Evolutionary conservation across 495 filamentous ascomycete species (phyloP), one percentile per base, ranked within the genome.

Genomic region (Pyrenula massariospora): DNA sequence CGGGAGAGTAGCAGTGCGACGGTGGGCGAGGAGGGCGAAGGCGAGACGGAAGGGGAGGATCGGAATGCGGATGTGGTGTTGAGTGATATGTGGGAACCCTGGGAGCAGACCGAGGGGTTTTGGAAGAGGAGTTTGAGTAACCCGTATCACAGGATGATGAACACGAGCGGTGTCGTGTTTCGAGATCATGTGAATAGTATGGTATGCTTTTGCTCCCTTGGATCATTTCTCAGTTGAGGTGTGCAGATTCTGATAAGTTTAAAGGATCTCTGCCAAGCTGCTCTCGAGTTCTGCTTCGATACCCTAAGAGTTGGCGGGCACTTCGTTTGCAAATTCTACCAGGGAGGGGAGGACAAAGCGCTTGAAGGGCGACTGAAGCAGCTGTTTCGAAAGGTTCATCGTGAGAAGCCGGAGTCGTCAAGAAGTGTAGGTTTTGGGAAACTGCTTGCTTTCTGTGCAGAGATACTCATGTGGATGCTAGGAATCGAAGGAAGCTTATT

Each of bases 31-130:
- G 63, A 60, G 2, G 50, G 57, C 36, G 54, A 61, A 23, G 58
- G 65, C 53, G 59, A 23, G 12, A 19, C 12, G 50, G 24, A n/a
- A 10, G 11, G 22, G n/a, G 56, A 60, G 56, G 62, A 69, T 60
- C 77, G 77, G 59, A 84, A 84, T 64, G 92, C 95, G 48, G 88
- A 97, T 82, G 87, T 98, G 64, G 87, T 98, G 63, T 73, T 98
- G 62, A 94, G 88, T 78, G 93, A 98, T 84, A 98, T 98, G 93
- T 98, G 82, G 74, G 92, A 78, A 75, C 91, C 93, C 88, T 95
- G 89, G 90, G 70, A 77, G 60, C 85, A 88, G 75, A 83, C 80
- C 25, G 79, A 79, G 63, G 86, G 86, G 48, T 89, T 85, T 72
- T 85, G 82, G 75, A 84, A 85, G 73, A 88, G 79, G 71, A 93